Evolutionary conservation across 1,139 yeast species (phyloP).

Genomic region (Wickerhamiella pararugosa): DNA sequence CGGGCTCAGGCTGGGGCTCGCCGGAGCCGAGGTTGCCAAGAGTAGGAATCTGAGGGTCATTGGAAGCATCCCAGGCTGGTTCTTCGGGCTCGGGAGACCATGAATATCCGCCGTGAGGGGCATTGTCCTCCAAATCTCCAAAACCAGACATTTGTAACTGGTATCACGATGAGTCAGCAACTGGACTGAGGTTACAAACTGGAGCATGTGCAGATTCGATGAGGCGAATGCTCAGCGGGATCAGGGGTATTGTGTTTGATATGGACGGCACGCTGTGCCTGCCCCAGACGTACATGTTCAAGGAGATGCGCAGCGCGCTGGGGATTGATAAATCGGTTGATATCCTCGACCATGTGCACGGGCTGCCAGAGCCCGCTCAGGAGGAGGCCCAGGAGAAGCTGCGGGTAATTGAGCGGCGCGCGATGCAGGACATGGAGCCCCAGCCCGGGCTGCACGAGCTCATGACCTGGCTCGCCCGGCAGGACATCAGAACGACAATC

Average conservation of each 20-base stretch:
- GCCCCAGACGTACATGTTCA: constrained; percentile 51
- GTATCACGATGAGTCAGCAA: not conserved
- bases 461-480: constrained; percentile 23
- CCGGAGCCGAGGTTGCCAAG: not conserved
- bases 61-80: not conserved
- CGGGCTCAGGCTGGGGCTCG: not conserved
- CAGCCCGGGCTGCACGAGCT: constrained; percentile 29
- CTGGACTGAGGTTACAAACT: too few relatives aligned
- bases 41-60: not conserved
- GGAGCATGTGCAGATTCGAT: too few relatives aligned
- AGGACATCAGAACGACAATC: constrained; percentile 33
- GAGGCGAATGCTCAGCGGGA: constrained; percentile 3
- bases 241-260: constrained; percentile 44
- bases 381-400: constrained; percentile 32
- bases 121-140: constrained; percentile 18
- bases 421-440: constrained; percentile 44
- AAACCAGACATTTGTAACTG: constrained; percentile 11
- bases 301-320: constrained; percentile 42
- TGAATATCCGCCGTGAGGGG: constrained; percentile 15
- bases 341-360: constrained; percentile 4
- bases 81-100: not conserved
- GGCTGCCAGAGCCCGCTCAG: constrained; percentile 4
- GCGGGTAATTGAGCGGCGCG: constrained; percentile 36
- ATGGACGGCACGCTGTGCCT: constrained; percentile 58
- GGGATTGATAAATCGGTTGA: constrained; percentile 28